Conservation (phyloP, 2,329 filamentous ascomycete genomes). For the Atkinsonella texensis region DNA sequence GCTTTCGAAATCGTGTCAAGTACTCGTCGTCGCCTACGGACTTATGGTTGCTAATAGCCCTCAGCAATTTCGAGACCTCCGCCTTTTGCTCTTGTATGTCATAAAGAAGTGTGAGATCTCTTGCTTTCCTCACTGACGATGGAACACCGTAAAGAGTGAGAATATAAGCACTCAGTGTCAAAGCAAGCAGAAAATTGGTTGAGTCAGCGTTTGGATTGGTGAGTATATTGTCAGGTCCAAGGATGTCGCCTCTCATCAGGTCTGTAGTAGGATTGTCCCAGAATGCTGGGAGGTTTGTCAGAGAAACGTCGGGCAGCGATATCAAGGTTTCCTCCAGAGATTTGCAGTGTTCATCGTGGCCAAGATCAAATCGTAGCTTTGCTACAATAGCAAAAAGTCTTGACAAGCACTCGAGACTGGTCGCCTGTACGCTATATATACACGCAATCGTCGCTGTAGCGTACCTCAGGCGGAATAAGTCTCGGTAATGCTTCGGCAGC, state of each 20-base stretch:
- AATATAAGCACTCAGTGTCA: constrained; percentile 49
- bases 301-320: constrained; percentile 28
- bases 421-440: constrained; percentile 53
- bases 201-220: constrained; percentile 47
- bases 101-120: constrained; percentile 52
- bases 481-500: constrained; percentile 47
- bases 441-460: constrained; percentile 55
- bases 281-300: constrained; percentile 12
- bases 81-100: constrained; percentile 52
- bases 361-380: constrained; percentile 43
- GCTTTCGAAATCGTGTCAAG: constrained; percentile 49
- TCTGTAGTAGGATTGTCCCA: constrained; percentile 15
- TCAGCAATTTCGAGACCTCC: constrained; percentile 47
- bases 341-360: constrained; percentile 44
- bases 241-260: constrained; percentile 31
- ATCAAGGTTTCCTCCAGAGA: constrained; percentile 36
- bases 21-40: constrained; percentile 50
- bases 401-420: constrained; percentile 43
- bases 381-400: constrained; percentile 48
- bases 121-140: constrained; percentile 40
- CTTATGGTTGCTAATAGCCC: constrained; percentile 34
- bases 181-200: constrained; percentile 47
- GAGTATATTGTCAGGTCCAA: constrained; percentile 49
- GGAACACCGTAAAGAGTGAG: constrained; percentile 38
- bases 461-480: constrained; percentile 50